These are phyloP conservation scores for Arxiozyma bovina DNA, from an alignment of 1,139 yeast genomes.

Conservation along the genomic window DNA sequence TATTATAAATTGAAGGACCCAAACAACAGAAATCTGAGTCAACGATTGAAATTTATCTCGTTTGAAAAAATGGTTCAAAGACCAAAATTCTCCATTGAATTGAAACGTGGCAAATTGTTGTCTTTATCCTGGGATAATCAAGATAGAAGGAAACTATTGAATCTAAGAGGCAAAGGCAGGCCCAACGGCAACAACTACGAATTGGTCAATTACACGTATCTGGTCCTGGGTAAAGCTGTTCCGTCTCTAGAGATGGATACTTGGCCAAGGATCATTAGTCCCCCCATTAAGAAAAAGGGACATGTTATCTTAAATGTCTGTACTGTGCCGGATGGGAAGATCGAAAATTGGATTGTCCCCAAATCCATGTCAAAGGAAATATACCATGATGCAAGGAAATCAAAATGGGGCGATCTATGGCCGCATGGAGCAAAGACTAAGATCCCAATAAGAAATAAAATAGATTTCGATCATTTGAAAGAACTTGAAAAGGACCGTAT, in stretches of 20 bases:
- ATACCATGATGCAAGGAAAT: conserved; percentile 87
- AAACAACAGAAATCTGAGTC: conserved; percentile 16
- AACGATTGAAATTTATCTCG: conserved; percentile 62
- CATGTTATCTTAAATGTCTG: conserved; percentile 78
- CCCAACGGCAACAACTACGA: conserved; percentile 67
- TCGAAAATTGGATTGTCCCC: conserved; percentile 84
- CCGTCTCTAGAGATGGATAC: conserved; percentile 26
- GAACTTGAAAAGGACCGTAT: conserved; percentile 27
- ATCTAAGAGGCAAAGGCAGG: conserved; percentile 56
- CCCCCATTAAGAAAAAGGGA: conserved; percentile 72
- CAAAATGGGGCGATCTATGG: conserved; percentile 84
- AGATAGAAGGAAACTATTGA: conserved; percentile 38
- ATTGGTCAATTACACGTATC: conserved; percentile 64
- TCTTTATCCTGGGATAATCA: conserved; percentile 65
- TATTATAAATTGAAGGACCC: conserved; percentile 45
- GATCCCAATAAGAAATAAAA: conserved; percentile 27
- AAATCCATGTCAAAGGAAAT: conserved; percentile 65
- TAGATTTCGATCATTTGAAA: conserved; percentile 24
- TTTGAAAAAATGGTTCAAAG: conserved; percentile 66
- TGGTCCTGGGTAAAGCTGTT: conserved; percentile 40
- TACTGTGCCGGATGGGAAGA: conserved; percentile 56
- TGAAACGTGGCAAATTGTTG: conserved; percentile 70
- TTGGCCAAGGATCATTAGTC: conserved; percentile 68
- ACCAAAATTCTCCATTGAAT: conserved; percentile 68
- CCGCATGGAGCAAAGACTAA: conserved; percentile 66